Percentiles rank a stretch among this genome's conserved stretches.
Evolutionary conservation across 371 early-diverging fungal genomes (phyloP).

Genomic region (Neoconidiobolus thromboides): DNA sequence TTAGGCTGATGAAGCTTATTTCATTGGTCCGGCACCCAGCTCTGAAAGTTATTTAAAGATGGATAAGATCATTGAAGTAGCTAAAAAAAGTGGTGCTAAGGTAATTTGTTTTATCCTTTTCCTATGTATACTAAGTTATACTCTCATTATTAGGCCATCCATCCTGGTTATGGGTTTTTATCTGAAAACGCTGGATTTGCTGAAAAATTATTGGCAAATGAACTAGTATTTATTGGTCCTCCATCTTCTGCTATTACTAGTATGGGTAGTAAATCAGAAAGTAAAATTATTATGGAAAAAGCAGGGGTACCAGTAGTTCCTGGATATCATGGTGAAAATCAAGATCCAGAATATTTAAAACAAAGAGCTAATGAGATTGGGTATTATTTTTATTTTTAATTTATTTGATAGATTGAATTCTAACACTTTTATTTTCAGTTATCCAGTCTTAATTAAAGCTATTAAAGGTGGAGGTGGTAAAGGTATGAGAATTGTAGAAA

Average conservation of each 20-base stretch:
- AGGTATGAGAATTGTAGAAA: conserved; percentile 76
- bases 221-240: conserved; percentile 82
- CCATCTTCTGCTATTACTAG: conserved; percentile 70
- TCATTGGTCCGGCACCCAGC: conserved; percentile 75
- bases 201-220: conserved; percentile 40
- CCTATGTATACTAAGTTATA: not conserved
- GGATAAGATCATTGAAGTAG: conserved; percentile 67
- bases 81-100: conserved; percentile 64
- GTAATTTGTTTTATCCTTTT: conserved; percentile 12
- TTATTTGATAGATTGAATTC: not conserved
- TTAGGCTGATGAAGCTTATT: conserved; percentile 83
- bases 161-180: conserved; percentile 91
- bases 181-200: conserved; percentile 91
- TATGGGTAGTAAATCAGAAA: conserved; percentile 92
- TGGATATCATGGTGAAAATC: conserved; percentile 86
- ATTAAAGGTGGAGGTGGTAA: conserved; percentile 96
- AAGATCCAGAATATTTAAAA: conserved; percentile 51
- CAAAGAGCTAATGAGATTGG: conserved; percentile 62
- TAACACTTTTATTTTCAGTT: conserved; percentile 12
- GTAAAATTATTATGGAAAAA: conserved; percentile 74
- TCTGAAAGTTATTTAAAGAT: conserved; percentile 70
- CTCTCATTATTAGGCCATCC: conserved; percentile 43
- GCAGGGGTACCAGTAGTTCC: conserved; percentile 86
- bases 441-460: conserved; percentile 92
- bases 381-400: conserved; percentile 4